These are phyloP conservation scores for Lactifluus piperatus DNA, from an alignment of 768 basidiomycete genomes.

Conservation along the genomic window DNA sequence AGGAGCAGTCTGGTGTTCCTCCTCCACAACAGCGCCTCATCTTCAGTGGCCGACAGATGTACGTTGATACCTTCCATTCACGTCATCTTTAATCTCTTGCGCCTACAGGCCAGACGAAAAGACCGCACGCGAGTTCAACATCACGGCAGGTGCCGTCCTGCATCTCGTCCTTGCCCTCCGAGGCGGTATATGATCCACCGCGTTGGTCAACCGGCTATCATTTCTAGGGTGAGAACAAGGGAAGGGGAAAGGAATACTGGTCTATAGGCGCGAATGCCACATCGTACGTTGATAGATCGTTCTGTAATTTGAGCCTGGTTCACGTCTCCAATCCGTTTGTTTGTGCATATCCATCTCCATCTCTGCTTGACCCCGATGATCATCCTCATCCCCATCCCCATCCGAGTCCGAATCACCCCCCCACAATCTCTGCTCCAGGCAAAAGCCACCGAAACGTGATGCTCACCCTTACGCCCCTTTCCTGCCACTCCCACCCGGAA, in stretches of 20 bases:
- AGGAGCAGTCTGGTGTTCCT: conserved; percentile 97
- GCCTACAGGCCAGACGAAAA: conserved; percentile 78
- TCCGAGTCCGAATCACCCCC: conserved; percentile 11
- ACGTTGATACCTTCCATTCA: conserved; percentile 25
- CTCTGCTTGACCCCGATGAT: background rate
- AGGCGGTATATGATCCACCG: conserved; percentile 54
- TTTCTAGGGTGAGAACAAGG: conserved; percentile 13
- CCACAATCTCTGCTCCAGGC: conserved; percentile 75
- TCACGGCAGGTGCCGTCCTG: conserved; percentile 77
- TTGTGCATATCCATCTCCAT: background rate
- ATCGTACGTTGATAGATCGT: conserved; percentile 16
- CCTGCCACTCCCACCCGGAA: conserved; percentile 31
- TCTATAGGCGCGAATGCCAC: background rate
- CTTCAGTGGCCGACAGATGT: conserved; percentile 91
- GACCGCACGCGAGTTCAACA: conserved; percentile 75
- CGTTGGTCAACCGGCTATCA: too few species aligned
- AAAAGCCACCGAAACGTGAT: conserved; percentile 85
- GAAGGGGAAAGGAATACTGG: background rate
- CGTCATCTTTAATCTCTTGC: background rate
- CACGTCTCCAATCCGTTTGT: background rate
- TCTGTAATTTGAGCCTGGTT: background rate
- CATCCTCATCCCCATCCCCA: background rate
- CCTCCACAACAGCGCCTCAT: conserved; percentile 94
- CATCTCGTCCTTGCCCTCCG: conserved; percentile 94
- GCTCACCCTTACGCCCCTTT: conserved; percentile 56